Base-by-base conservation (phyloP, 176 grass and related monocot species). In the Carex littledalei region DNA sequence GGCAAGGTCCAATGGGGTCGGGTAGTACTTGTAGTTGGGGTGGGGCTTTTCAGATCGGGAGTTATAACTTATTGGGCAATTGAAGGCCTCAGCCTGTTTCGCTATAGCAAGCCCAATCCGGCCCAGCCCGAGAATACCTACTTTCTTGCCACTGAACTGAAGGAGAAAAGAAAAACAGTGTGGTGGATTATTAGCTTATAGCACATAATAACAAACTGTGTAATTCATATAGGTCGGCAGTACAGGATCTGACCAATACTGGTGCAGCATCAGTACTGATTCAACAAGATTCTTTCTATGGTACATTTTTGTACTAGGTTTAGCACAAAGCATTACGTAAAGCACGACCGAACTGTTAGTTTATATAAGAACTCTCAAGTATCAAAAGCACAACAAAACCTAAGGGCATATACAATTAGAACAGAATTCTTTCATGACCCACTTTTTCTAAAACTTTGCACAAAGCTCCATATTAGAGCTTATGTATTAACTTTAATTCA, bases 91-190 rank as follows among this genome's bases (percentile, higher is more conserved):
- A 63, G 88, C 88, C 65, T 93, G 85, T 49, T 80, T 90, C 6
- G 95, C 95, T 2, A 98, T 24, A 18, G 85, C 88, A 8, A 89
- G 86, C 3, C 95, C 95, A 3, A 98, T 98, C 86, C 91, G 85
- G 20, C 95, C 95, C 24, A 98, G 93, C 4, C 95, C 93, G 6
- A 98, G 89, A 80, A 98, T 98, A 75, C 95, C 95, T 3, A 98
- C 95, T 73, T 67, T 85, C 62, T 98, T 98, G 0, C 95, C 95
- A 81, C 93, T 95, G 89, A 98, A 95, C 95, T 98, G 91, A 85
- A 87, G 69, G 37, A 63, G 17, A 16, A 52, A 52, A 29, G 16
- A 35, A 81, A 75, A 52, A 79, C 45, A 49, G 17, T 34, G 35
- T 31, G 6, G 71, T 53, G 21, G 12, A 76, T 29, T 29, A 53